Conservation (phyloP, 139 green algal genomes). For the Gonium pectorale region DNA sequence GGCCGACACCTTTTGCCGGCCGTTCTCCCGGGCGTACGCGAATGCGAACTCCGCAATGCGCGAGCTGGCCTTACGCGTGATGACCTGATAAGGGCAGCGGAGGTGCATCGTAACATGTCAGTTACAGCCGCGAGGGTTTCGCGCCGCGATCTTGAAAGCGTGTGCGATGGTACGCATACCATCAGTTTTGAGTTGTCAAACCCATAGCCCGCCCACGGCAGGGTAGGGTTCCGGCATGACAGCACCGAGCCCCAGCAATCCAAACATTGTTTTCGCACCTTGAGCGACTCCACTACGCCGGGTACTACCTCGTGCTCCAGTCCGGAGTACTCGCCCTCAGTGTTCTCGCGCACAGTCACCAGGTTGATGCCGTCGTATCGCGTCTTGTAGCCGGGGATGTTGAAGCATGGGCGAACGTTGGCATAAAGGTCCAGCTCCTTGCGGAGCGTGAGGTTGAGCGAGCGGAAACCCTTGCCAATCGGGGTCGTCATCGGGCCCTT, state of each 20-base stretch:
- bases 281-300: slow-evolving; percentile 94
- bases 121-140: too few species aligned
- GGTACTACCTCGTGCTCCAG: slow-evolving; percentile 96
- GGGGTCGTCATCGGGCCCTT: slow-evolving; percentile 98
- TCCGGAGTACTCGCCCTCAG: slow-evolving; percentile 96
- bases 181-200: too few species aligned
- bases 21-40: slow-evolving; percentile 88
- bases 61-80: slow-evolving; percentile 86
- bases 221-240: too few species aligned
- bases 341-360: slow-evolving; percentile 98
- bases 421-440: slow-evolving; percentile 97
- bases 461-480: slow-evolving; percentile 96
- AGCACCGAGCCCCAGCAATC: too few species aligned
- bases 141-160: too few species aligned
- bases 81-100: slow-evolving; percentile 82
- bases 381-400: slow-evolving; percentile 95
- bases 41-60: slow-evolving; percentile 95
- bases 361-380: slow-evolving; percentile 95
- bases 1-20: slow-evolving; percentile 68
- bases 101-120: too few species aligned
- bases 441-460: slow-evolving; percentile 95
- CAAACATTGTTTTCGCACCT: too few species aligned
- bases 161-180: too few species aligned
- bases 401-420: slow-evolving; percentile 97
- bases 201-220: too few species aligned